Evolutionary conservation across 345 rosid genomes (phyloP).

Genomic region (Pugionium cornutum): DNA sequence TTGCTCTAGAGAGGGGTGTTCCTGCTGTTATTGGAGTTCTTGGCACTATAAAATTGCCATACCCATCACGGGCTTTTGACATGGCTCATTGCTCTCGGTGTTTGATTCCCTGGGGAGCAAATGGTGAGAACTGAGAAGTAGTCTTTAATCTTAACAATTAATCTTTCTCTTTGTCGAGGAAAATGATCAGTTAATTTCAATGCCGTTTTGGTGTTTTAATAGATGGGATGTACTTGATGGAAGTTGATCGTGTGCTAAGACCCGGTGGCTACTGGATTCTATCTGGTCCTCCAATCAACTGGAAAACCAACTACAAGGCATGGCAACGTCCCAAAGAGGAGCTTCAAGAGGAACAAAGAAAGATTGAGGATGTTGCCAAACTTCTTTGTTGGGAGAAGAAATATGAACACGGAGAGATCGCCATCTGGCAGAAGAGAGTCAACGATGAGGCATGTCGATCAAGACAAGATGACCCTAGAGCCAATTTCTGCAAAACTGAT

Average conservation of each 20-base stretch:
- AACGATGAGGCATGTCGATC: conserved; percentile 59
- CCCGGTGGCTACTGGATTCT: conserved; percentile 98
- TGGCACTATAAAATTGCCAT: conserved; percentile 89
- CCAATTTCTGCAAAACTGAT: conserved; percentile 66
- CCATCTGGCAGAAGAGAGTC: conserved; percentile 88
- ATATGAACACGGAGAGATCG: conserved; percentile 85
- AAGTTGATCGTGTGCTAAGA: conserved; percentile 96
- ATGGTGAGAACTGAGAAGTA: conserved; percentile 53
- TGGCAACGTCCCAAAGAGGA: conserved; percentile 98
- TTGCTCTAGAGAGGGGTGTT: conserved; percentile 98
- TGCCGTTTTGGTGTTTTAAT: conserved; percentile 31
- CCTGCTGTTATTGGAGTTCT: conserved; percentile 99
- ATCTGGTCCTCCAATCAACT: conserved; percentile 97
- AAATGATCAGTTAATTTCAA: neutral
- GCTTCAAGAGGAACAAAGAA: conserved; percentile 83
- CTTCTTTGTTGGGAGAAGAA: conserved; percentile 98
- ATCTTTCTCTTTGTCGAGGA: neutral
- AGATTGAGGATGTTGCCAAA: conserved; percentile 79
- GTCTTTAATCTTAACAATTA: neutral
- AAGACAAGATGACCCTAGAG: conserved; percentile 66
- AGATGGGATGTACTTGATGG: conserved; percentile 93
- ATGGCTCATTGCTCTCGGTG: conserved; percentile 99
- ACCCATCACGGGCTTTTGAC: conserved; percentile 89
- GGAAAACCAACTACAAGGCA: conserved; percentile 80
- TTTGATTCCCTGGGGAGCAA: conserved; percentile 94